Evolutionary conservation across 768 basidiomycete species (phyloP).

Genomic region (Strobilomyces confusus): DNA sequence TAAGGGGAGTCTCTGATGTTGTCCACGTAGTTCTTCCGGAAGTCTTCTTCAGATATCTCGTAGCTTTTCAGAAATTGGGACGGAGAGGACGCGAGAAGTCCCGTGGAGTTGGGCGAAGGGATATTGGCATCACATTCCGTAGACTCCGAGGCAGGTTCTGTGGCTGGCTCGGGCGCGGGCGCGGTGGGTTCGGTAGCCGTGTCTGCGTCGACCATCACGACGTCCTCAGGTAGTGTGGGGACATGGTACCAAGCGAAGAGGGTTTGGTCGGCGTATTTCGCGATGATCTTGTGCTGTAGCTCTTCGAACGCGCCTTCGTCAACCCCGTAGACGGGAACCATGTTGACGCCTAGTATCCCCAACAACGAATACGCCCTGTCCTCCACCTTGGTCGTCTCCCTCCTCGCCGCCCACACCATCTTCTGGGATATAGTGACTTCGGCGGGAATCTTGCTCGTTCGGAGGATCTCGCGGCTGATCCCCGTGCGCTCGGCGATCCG

Average conservation of each 20-base stretch:
- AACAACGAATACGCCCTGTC: slow-evolving; percentile 31
- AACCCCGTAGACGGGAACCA: slow-evolving; percentile 26
- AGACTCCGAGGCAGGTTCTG: neutral
- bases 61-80: slow-evolving; percentile 17
- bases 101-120: slow-evolving; percentile 11
- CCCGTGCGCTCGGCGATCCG: slow-evolving; percentile 14
- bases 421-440: slow-evolving; percentile 20
- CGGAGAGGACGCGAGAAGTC: slow-evolving; percentile 24
- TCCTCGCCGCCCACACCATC: slow-evolving; percentile 27
- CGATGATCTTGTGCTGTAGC: slow-evolving; percentile 23
- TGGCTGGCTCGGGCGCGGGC: neutral
- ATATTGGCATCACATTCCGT: neutral
- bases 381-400: slow-evolving; percentile 24
- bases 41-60: slow-evolving; percentile 19
- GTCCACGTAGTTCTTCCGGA: slow-evolving; percentile 18
- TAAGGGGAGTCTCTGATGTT: slow-evolving; percentile 9
- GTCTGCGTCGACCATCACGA: slow-evolving; percentile 7
- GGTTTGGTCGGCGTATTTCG: slow-evolving; percentile 20
- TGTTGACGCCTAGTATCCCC: slow-evolving; percentile 21
- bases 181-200: neutral
- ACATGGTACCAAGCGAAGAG: slow-evolving; percentile 26
- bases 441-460: slow-evolving; percentile 1
- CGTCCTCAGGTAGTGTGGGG: slow-evolving; percentile 4
- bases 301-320: slow-evolving; percentile 22
- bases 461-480: slow-evolving; percentile 17